Evolutionary conservation across 176 grass and related monocot species (phyloP).

Genomic region (Carex scoparia): DNA sequence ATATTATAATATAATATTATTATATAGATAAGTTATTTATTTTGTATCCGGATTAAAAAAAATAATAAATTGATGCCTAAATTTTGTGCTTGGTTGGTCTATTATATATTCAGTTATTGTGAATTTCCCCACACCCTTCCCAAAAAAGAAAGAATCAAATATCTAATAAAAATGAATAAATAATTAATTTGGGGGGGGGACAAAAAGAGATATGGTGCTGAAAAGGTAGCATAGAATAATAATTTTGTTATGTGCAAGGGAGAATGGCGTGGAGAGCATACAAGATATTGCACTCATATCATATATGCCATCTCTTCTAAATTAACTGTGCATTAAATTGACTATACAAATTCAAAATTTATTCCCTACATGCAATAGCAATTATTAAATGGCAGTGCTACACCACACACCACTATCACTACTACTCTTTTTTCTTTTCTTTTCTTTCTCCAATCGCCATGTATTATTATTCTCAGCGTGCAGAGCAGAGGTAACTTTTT

Average conservation of each 20-base stretch:
- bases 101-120: neutral
- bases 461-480: slow-evolving; percentile 31
- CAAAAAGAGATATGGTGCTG: slow-evolving; percentile 21
- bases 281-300: slow-evolving; percentile 3
- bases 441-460: neutral
- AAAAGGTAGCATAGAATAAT: slow-evolving; percentile 32
- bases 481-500: slow-evolving; percentile 32
- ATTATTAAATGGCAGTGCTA: slow-evolving; percentile 26
- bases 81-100: neutral
- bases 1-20: too few relatives aligned
- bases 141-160: neutral
- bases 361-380: neutral
- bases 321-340: slow-evolving; percentile 16
- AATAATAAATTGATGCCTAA: neutral
- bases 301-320: neutral
- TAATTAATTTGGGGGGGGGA: neutral
- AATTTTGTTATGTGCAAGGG: slow-evolving; percentile 39
- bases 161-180: neutral
- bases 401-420: slow-evolving; percentile 17
- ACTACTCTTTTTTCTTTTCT: neutral
- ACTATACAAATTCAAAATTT: neutral
- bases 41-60: too few relatives aligned
- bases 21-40: too few relatives aligned
- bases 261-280: slow-evolving; percentile 22
- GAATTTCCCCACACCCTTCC: neutral